Evolutionary conservation across 1,284 basidiomycete species (phyloP), one percentile per base, ranked within the genome.

Genomic region (Leccinum angustisporum): DNA sequence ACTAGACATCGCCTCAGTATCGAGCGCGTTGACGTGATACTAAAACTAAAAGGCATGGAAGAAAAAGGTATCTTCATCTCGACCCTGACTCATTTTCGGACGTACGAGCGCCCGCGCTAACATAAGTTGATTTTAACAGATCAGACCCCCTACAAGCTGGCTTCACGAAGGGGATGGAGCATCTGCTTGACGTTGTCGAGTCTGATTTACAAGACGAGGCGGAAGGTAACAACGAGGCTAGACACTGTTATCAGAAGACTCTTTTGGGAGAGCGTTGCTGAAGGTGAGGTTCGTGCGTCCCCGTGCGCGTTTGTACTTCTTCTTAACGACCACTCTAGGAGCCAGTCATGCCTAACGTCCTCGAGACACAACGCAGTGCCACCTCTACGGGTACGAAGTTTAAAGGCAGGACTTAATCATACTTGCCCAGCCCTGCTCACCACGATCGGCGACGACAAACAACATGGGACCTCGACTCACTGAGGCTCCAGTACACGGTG

Each of bases 361-460:
- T 91, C 13, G 81, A 85, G 61, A 72, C 67, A 9, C 75, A 78
- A 4, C 76, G 77, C 40, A 68, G 76, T 60, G 68, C 72, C n/a
- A 8, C 72, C 27, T 80, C 78, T 62, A 76, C 78, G 13, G 76
- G 77, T 62, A 72, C 75, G 57, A 76, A 75, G 34, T 57, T 67
- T 10, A 74, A 70, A 43, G 76, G 76, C 64, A 75, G 75, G 33
- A 77, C 75, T 30, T 30, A 30, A 30, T 30, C 30, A 30, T 30
- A 30, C 30, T 30, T 30, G 30, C 30, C 30, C 30, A 30, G 30
- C 30, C 30, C 30, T 30, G 30, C 75, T 93, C 9, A 84, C 85
- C 6, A 90, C 87, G 2, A 78, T 83, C 0, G 88, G 85, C 11
- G 92, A 95, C 60, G 91, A 95, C 76, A 97, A 97, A 75, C 76